Evolutionary conservation across 2,329 filamentous ascomycete species (phyloP).

Genomic region (Niveomyces coronatus): DNA sequence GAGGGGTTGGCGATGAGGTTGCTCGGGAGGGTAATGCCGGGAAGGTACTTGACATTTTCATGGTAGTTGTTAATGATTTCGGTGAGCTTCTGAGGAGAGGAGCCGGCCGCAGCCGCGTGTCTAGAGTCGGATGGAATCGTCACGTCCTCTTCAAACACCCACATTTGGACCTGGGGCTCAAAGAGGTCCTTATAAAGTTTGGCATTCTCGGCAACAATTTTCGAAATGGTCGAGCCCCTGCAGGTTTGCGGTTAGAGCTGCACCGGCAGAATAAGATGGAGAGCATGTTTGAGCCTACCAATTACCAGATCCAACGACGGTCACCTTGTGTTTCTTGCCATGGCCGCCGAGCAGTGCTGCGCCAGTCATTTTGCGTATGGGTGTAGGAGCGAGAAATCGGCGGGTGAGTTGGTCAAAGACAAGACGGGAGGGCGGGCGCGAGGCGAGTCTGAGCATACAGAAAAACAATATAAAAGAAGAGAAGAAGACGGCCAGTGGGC

Average conservation of each 20-base stretch:
- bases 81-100: slow-evolving; percentile 76
- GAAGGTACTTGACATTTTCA: slow-evolving; percentile 97
- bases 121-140: slow-evolving; percentile 60
- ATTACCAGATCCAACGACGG: slow-evolving; percentile 90
- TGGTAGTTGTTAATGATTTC: slow-evolving; percentile 81
- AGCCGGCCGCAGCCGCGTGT: slow-evolving; percentile 50
- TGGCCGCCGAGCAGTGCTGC: slow-evolving; percentile 33
- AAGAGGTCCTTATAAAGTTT: slow-evolving; percentile 69
- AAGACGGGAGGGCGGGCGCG: too few species aligned
- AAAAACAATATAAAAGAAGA: too few species aligned
- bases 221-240: slow-evolving; percentile 94
- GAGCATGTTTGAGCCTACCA: slow-evolving; percentile 49
- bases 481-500: too few species aligned
- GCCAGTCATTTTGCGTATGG: slow-evolving; percentile 22
- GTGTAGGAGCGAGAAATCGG: slow-evolving; percentile 5
- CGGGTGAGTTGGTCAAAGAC: background rate
- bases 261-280: background rate
- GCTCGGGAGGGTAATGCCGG: slow-evolving; percentile 68
- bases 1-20: slow-evolving; percentile 83
- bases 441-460: too few species aligned
- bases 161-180: slow-evolving; percentile 90
- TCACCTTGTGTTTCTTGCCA: slow-evolving; percentile 79
- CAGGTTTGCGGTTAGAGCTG: background rate
- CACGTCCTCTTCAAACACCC: slow-evolving; percentile 94
- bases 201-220: slow-evolving; percentile 92